phyloP scores from a whole-genome alignment of 75 land plant genomes.

The Adiantum capillusveneris region DNA sequence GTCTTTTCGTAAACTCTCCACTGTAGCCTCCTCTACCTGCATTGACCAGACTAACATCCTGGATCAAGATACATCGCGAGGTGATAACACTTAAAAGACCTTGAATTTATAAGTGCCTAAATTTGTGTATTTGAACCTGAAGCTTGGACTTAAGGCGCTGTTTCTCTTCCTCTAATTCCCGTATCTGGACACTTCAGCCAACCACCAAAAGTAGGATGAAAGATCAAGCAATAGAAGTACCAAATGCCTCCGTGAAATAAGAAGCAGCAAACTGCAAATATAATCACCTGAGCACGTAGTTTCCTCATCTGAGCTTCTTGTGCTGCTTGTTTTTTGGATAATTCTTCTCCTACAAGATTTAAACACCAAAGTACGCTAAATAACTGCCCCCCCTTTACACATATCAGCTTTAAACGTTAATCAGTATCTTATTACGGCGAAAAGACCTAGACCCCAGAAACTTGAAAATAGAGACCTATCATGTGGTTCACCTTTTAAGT shows the following conservation, averaged over 20 bases:
- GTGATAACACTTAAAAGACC: no score
- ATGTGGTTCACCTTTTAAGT: no score
- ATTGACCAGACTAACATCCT: background rate
- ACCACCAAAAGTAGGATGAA: slow-evolving; percentile 5
- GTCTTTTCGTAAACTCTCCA: slow-evolving; percentile 90
- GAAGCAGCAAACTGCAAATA: no score
- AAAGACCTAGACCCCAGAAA: no score
- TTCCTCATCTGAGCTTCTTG: slow-evolving; percentile 89
- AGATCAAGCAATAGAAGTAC: no score
- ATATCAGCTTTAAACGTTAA: no score
- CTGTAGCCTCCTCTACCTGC: slow-evolving; percentile 96
- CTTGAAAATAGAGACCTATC: no score
- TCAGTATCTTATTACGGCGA: no score
- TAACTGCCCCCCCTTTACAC: background rate
- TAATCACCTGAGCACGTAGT: slow-evolving; percentile 83
- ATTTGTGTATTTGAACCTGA: no score
- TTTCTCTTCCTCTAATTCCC: slow-evolving; percentile 97
- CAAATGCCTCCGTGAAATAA: no score
- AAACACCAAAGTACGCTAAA: slow-evolving; percentile 1
- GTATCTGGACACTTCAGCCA: slow-evolving; percentile 38
- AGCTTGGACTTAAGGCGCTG: slow-evolving; percentile 73
- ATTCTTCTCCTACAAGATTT: slow-evolving; percentile 67
- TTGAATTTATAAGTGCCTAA: no score
- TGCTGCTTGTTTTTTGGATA: slow-evolving; percentile 97
- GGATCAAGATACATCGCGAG: no score